phyloP scores from a whole-genome alignment of 2,329 filamentous ascomycete genomes.

The Graphilbum sp. region DNA sequence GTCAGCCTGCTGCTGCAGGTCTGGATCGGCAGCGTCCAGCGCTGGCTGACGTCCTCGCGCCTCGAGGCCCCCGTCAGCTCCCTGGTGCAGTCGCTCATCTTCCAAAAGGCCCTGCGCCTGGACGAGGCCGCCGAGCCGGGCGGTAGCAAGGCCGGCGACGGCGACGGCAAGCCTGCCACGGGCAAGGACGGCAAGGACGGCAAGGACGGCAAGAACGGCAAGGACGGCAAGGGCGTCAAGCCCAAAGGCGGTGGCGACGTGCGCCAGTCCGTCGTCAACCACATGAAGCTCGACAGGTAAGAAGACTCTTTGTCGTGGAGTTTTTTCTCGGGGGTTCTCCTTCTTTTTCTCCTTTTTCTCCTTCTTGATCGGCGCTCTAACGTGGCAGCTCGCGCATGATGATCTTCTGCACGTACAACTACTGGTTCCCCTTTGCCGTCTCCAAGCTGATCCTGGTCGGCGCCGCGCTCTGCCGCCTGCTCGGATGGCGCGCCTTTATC shows the following conservation, averaged over 20 bases:
- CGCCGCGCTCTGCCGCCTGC: slow-evolving; percentile 14
- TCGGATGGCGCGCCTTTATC: slow-evolving; percentile 17
- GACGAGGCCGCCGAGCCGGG: slow-evolving; percentile 15
- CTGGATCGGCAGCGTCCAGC: slow-evolving; percentile 15
- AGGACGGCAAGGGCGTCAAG: slow-evolving; percentile 1
- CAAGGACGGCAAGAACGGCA: too few species aligned
- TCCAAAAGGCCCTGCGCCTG: slow-evolving; percentile 18
- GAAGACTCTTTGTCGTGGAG: too few species aligned
- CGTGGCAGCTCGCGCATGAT: slow-evolving; percentile 13
- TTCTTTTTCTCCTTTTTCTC: neutral
- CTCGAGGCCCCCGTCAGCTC: slow-evolving; percentile 17
- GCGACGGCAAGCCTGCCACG: neutral
- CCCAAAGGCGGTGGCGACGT: slow-evolving; percentile 9
- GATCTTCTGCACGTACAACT: slow-evolving; percentile 17
- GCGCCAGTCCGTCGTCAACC: slow-evolving; percentile 19
- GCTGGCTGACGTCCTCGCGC: slow-evolving; percentile 17
- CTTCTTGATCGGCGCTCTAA: slow-evolving; percentile 2
- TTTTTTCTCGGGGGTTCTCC: too few species aligned
- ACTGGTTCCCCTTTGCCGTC: slow-evolving; percentile 17
- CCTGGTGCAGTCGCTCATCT: slow-evolving; percentile 18
- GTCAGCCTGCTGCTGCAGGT: slow-evolving; percentile 16
- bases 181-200: neutral
- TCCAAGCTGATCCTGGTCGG: slow-evolving; percentile 18
- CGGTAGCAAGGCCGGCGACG: neutral
- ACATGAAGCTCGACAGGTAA: slow-evolving; percentile 20